These are phyloP conservation scores for Canna indica DNA, from an alignment of 176 grass and related monocot genomes.

Conservation along the genomic window DNA sequence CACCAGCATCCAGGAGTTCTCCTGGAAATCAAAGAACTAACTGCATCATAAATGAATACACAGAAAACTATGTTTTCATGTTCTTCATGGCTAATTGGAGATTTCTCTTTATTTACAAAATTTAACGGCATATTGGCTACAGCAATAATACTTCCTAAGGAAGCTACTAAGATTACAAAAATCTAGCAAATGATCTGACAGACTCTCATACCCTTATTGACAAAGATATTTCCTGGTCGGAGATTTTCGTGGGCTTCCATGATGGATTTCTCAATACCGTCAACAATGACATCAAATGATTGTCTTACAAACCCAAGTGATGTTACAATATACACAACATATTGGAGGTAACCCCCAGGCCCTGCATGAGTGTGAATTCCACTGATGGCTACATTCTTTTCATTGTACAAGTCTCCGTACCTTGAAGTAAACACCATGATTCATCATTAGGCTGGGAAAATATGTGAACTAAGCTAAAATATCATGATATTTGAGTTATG, in stretches of 20 bases:
- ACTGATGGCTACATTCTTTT: slow-evolving; percentile 87
- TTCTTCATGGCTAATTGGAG: neutral
- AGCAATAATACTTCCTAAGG: neutral
- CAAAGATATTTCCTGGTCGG: slow-evolving; percentile 65
- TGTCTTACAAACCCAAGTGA: slow-evolving; percentile 94
- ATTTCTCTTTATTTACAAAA: neutral
- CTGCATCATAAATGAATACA: neutral
- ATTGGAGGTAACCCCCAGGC: slow-evolving; percentile 94
- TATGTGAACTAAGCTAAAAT: neutral
- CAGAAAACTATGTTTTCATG: neutral
- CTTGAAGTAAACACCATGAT: slow-evolving; percentile 28
- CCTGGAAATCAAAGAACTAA: slow-evolving; percentile 51
- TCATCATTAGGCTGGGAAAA: neutral
- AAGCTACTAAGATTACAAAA: neutral
- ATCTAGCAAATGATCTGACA: neutral
- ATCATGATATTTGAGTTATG: neutral
- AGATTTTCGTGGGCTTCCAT: slow-evolving; percentile 88
- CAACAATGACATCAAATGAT: slow-evolving; percentile 90
- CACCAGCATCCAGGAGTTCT: slow-evolving; percentile 70
- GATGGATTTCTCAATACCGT: slow-evolving; percentile 89
- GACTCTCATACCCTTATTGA: slow-evolving; percentile 62
- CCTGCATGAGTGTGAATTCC: slow-evolving; percentile 98
- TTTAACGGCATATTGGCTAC: neutral
- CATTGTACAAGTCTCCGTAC: slow-evolving; percentile 83
- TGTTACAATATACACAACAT: slow-evolving; percentile 90